Percentiles rank a stretch among this genome's conserved stretches.
These are phyloP conservation scores for Rugonectria rugulosa DNA, from an alignment of 2,329 filamentous ascomycete species.

Conservation along the genomic window DNA sequence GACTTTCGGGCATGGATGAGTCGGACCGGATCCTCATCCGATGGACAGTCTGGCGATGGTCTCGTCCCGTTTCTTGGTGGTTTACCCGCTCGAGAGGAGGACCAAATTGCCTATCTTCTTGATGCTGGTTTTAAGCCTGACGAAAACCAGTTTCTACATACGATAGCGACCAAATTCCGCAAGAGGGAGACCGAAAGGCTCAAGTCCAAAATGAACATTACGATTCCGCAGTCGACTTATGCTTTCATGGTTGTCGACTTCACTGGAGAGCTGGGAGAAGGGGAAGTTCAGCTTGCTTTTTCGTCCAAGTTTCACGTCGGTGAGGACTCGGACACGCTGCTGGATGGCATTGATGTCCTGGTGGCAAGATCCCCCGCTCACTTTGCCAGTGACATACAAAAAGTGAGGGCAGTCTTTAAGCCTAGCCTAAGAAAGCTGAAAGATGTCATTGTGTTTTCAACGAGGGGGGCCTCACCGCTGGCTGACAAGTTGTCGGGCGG, in stretches of 20 bases:
- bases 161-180: conserved; percentile 56
- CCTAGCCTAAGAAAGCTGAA: conserved; percentile 71
- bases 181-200: conserved; percentile 61
- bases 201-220: conserved; percentile 65
- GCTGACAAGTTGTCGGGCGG: conserved; percentile 78
- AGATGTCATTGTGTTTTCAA: conserved; percentile 82
- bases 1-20: conserved; percentile 63
- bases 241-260: conserved; percentile 76
- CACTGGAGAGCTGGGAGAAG: conserved; percentile 63
- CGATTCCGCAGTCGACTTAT: conserved; percentile 66
- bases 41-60: conserved; percentile 49
- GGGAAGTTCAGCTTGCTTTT: conserved; percentile 74
- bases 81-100: conserved; percentile 57
- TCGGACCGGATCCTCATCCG: conserved; percentile 44
- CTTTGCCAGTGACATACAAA: conserved; percentile 76
- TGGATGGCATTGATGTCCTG: conserved; percentile 67
- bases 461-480: conserved; percentile 66
- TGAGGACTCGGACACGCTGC: conserved; percentile 58
- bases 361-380: conserved; percentile 76
- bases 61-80: conserved; percentile 56
- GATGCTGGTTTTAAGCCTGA: conserved; percentile 66
- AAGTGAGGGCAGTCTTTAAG: conserved; percentile 65
- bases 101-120: conserved; percentile 62
- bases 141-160: conserved; percentile 56
- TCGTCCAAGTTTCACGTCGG: conserved; percentile 68